Evolutionary conservation across 2,329 filamentous ascomycete genomes (phyloP), one percentile per base, ranked within the genome.

Genomic region (Penicillium aurantiogriseum): DNA sequence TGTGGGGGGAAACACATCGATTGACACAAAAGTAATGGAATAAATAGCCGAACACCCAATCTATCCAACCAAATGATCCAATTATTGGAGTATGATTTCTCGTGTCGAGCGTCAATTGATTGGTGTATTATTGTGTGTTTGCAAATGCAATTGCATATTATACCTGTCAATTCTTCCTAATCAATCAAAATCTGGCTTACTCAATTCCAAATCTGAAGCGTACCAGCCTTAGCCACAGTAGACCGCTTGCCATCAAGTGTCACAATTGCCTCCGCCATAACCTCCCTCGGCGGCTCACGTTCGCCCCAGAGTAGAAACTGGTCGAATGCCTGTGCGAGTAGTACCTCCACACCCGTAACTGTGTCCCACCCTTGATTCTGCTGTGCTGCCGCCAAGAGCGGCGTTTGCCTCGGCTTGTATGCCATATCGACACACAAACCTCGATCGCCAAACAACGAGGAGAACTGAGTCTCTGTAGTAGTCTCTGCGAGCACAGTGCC

Each of bases 251-350:
- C 31, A 44, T 61, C 61, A 46, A 59, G 50, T 9, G 33, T 35
- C 29, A 29, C 31, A 49, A 61, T 36, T 2, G 52, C 58, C n/a
- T 63, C 56, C 11, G 33, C 21, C 48, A 61, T 63, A 23, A 45
- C 42, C 23, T 56, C 36, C 17, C 23, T 56, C 2, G 59, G 61
- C 2, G 57, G 40, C 27, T 61, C 49, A 23, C 38, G 44, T 11
- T 42, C 56, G 1, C 59, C 66, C 67, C 67, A 69, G 13, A 70
- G 54, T 29, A 57, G 43, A 45, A 67, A 69, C 38, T 69, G 67
- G 23, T 61, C 61, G 56, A 62, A 69, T 38, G 59, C 68, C 33
- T 70, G 67, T 33, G 61, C 54, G 19, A 67, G 55, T 15, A 70
- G 52, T 4, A 69, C 66, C 48, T 68, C 68, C n/a, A 67, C 23